A percentile compares a stretch with the other conserved stretches of the same genome.
Conservation (phyloP, 2,329 filamentous ascomycete genomes). For the Arthrocladium fulminans region DNA sequence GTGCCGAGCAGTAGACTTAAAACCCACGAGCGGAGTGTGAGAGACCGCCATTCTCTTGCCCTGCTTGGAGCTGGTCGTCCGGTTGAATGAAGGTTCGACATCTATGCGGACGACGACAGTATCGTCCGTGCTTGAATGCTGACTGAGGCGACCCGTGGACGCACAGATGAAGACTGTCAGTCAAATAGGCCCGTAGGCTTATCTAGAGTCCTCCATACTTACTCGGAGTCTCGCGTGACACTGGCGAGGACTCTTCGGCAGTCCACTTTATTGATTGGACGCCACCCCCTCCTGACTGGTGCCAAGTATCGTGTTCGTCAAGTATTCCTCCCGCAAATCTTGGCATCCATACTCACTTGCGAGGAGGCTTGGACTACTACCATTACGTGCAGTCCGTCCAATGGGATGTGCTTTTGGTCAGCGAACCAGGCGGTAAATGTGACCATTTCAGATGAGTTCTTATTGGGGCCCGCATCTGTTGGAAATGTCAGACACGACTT, state of each 20-base stretch:
- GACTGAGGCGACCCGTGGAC: not conserved
- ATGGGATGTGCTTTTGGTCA: not conserved
- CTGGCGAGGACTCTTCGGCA: not conserved
- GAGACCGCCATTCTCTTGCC: not conserved
- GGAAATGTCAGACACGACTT: not conserved
- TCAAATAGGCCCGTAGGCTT: not conserved
- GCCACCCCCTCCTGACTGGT: not conserved
- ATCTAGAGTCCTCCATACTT: not conserved
- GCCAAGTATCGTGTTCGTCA: not conserved
- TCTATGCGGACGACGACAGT: not conserved
- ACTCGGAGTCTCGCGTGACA: not conserved
- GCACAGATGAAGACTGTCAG: not conserved
- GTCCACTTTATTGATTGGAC: not conserved
- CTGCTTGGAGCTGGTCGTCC: not conserved
- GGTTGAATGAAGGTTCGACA: not conserved
- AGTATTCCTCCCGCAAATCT: not conserved
- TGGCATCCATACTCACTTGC: not conserved
- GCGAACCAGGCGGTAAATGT: not conserved
- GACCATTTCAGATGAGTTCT: not conserved
- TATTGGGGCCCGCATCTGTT: not conserved
- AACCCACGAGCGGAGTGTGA: conserved; percentile 1
- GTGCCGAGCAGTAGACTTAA: not conserved
- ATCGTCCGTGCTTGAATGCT: not conserved
- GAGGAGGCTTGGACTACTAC: not conserved
- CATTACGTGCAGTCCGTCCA: not conserved